Evolutionary conservation across 495 filamentous ascomycete genomes (phyloP), one percentile per base, ranked within the genome.

Genomic region (Xylaria scruposa): DNA sequence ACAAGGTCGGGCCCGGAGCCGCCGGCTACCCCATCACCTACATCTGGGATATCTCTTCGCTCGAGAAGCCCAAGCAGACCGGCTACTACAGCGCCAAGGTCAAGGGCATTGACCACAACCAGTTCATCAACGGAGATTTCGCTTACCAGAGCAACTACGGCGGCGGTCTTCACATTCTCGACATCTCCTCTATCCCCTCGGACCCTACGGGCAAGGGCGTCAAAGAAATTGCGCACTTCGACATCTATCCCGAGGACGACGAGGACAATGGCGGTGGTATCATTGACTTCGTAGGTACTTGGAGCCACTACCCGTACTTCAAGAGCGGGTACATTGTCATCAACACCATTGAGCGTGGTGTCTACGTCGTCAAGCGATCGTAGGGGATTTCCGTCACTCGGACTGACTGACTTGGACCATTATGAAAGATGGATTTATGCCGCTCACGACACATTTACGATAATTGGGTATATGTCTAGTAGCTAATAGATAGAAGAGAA

Each of bases 221-320:
- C 38, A 77, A 80, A 42, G 87, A 90, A 80, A 76, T 86, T 12
- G 87, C 78, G 65, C 89, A 86, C 80, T 90, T 90, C 71, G 88
- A 90, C 75, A 80, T 88, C 73, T 86, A 88, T 78, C 88, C 88
- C 12, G 88, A 90, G 75, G 88, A 90, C 72, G 89, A 90, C 71
- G 74, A 76, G 2, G 66, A 65, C 47, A 74, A 76, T 17, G 79
- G 78, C 26, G 84, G 83, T 60, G 88, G 87, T n/a, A 72, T 81
- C 17, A 70, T 86, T 10, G 84, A 86, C 67, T 90, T 90, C 72
- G 78, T 84, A n/a, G 89, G 89, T 15, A 85, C 84, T 19, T 90
- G 89, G 89, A 82, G 79, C 53, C 81, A 81, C 67, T 90, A 89
- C 79, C 84, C 87, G 1, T 84, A 82, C 73, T 90, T 91, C 75